Base-by-base conservation (phyloP, 2,329 filamentous ascomycete genomes). In the Colletotrichum sp. region DNA sequence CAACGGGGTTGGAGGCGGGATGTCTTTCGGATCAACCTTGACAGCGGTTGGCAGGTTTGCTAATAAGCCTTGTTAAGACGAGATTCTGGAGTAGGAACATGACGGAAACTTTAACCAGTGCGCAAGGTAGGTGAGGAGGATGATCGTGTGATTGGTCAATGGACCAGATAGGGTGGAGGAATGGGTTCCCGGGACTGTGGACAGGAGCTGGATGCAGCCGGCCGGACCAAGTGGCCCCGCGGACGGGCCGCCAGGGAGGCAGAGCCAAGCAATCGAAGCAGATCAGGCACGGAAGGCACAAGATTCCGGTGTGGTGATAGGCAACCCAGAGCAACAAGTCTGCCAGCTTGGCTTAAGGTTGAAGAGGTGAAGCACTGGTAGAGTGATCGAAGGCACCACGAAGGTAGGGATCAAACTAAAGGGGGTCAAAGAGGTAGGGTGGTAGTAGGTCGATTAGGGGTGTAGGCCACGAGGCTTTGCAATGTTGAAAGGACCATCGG, bases 1-100 rank as follows among this genome's bases (percentile, higher is more conserved):
- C 78, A 92, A 81, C 24, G 90, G 88, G 9, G 91, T 92, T 60
- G 90, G 86, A 52, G 89, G 86, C n/a, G 90, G 90, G 15, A 92
- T 86, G 75, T 92, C 86, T 79, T 89, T 87, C 24, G 88, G 88
- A 71, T 86, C 82, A 79, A 87, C 78, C 77, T 81, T 84, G 61
- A 71, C 77, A 32, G 67, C 71, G 30, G 75, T 67, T 43, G 77
- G 75, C 61, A 24, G 83, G 81, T 60, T 79, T 81, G 67, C 80
- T 80, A 21, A 80, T 59, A n/a, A 16, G n/a, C 43, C 34, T n/a
- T 52, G 72, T 77, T 75, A 77, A 72, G 72, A 75, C 59, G 21
- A 15, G 12, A 63, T 7, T 34, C 16, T 39, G 12, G 61, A 39
- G 36, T 13, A 18, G 28, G 61, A 36, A 64, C 18, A 64, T 18